These are phyloP conservation scores for Erodium texanum DNA, from an alignment of 441 rosid genomes.

Conservation along the genomic window DNA sequence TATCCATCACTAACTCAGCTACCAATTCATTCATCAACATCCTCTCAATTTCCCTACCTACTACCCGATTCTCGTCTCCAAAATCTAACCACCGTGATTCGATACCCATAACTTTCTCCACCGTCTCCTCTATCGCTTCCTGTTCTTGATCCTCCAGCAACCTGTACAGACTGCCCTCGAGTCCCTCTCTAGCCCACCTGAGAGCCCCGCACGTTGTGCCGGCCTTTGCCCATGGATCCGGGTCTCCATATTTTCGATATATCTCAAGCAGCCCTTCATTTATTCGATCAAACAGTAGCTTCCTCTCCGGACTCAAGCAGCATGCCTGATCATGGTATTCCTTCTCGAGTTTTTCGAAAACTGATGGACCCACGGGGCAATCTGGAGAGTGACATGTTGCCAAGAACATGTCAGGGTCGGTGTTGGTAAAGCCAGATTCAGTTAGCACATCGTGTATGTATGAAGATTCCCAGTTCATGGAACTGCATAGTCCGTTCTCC, in stretches of 20 bases:
- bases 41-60: constrained; percentile 71
- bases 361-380: constrained; percentile 46
- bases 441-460: constrained; percentile 46
- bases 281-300: constrained; percentile 56
- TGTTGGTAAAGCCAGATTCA: constrained; percentile 39
- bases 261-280: constrained; percentile 46
- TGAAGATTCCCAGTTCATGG: constrained; percentile 41
- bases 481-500: constrained; percentile 22
- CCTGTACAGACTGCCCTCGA: constrained; percentile 35
- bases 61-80: constrained; percentile 42
- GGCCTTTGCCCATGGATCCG: not conserved
- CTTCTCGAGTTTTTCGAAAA: constrained; percentile 77
- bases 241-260: constrained; percentile 25
- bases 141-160: constrained; percentile 21
- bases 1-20: constrained; percentile 31
- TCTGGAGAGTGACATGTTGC: constrained; percentile 57
- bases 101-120: constrained; percentile 23
- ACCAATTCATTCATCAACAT: constrained; percentile 55
- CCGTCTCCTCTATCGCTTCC: constrained; percentile 23
- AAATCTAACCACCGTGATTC: constrained; percentile 51
- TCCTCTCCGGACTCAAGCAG: constrained; percentile 54
- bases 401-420: constrained; percentile 36
- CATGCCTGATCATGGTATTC: constrained; percentile 28
- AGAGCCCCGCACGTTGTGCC: too few relatives aligned
- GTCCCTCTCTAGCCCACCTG: constrained; percentile 9